Evolutionary conservation across 495 filamentous ascomycete genomes (phyloP).

Genomic region (Aspergillus coremiiformis): DNA sequence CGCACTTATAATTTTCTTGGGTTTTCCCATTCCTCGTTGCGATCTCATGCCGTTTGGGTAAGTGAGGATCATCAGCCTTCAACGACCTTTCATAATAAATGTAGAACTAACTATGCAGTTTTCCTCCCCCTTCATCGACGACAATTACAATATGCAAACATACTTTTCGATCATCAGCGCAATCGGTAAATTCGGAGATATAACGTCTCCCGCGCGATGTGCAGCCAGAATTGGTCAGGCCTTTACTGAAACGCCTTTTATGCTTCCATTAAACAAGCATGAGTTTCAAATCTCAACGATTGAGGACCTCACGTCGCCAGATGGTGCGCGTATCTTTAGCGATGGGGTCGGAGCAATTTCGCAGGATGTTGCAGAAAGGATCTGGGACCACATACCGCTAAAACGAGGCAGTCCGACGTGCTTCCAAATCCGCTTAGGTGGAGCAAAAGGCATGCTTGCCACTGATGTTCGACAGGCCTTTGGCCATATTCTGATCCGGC

Average conservation of each 20-base stretch:
- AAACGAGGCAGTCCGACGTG: constrained; percentile 33
- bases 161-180: constrained; percentile 48
- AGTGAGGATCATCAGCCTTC: not conserved
- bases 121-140: constrained; percentile 56
- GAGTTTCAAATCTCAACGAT: constrained; percentile 19
- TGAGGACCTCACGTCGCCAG: constrained; percentile 31
- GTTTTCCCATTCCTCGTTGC: constrained; percentile 74
- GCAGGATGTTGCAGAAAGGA: constrained; percentile 38
- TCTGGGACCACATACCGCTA: constrained; percentile 13
- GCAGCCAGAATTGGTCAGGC: constrained; percentile 79
- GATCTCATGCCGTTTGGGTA: constrained; percentile 55
- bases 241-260: constrained; percentile 63
- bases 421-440: constrained; percentile 60
- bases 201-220: constrained; percentile 62
- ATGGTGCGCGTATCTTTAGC: constrained; percentile 53
- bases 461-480: constrained; percentile 53
- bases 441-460: constrained; percentile 64
- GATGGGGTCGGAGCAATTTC: constrained; percentile 76
- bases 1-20: constrained; percentile 62
- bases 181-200: constrained; percentile 58
- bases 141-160: constrained; percentile 28
- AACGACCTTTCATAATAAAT: not conserved
- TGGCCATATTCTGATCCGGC: constrained; percentile 48
- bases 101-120: constrained; percentile 32
- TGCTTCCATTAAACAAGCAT: constrained; percentile 27